Evolutionary conservation across 805 yeast genomes (phyloP), one percentile per base, ranked within the genome.

Genomic region (Osmozyma mogii): DNA sequence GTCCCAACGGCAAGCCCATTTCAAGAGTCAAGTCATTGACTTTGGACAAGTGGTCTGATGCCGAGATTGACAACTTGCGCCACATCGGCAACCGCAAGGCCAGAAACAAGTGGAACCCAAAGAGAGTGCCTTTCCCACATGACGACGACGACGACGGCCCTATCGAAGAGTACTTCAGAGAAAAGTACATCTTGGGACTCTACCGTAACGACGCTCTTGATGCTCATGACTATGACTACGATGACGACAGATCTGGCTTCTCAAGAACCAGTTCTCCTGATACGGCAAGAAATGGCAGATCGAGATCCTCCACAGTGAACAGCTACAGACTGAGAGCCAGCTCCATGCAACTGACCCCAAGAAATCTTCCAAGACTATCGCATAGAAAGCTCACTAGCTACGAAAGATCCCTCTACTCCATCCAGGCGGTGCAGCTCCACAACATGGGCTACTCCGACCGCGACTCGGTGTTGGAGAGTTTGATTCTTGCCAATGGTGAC

Each of bases 21-120:
- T 77, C 88, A 4, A 56, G 62, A 29, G 84, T 83, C 6, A 82
- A 81, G 45, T 78, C 88, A 1, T 58, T 84, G 31, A 75, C 87
- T 4, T 61, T 80, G 49, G 95, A 84, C 42, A 54, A 61, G 3
- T 84, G 95, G 95, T 41, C 65, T 1, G 50, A 50, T 4, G 61
- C 60, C 5, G 84, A 84, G 45, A 42, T 84, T 17, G 72, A 67
- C 14, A 28, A 36, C 20, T 45, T 60, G 31, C 44, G 59, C 30
- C 43, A 52, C 30, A 65, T 66, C 29, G 94, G 94, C 6, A 84
- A 84, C 52, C 74, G 65, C 44, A 65, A 61, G 38, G 77, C 81
- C 28, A 67, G 58, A 33, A 52, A 58, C 21, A 48, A 68, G 24
- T 84, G 94, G 92, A 84, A 84, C 47, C 71, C 82, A 2, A 69